These are phyloP conservation scores for Boletus reticulatus DNA, from an alignment of 768 basidiomycete species.

Conservation along the genomic window DNA sequence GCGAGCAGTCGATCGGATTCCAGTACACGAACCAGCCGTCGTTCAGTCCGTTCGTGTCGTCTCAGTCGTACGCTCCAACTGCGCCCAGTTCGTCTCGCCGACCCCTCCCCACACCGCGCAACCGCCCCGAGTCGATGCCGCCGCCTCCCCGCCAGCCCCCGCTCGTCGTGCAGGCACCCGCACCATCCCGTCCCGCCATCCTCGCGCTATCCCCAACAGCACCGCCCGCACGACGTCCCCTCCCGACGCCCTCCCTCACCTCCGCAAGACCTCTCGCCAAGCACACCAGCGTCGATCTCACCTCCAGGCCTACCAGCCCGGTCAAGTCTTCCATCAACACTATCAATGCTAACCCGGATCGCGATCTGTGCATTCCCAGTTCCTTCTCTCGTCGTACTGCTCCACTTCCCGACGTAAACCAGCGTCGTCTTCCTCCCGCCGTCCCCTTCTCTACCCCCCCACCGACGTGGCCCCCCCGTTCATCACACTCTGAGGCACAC, in stretches of 20 bases:
- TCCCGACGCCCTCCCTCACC: constrained; percentile 17
- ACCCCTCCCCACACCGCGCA: constrained; percentile 28
- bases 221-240: constrained; percentile 20
- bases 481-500: constrained; percentile 1
- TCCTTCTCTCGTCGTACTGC: constrained; percentile 24
- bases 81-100: constrained; percentile 25
- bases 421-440: not conserved
- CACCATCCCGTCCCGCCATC: constrained; percentile 31
- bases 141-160: constrained; percentile 12
- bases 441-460: constrained; percentile 7
- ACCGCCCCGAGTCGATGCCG: constrained; percentile 28
- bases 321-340: constrained; percentile 12
- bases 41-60: constrained; percentile 5
- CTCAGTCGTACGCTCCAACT: constrained; percentile 4
- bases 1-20: constrained; percentile 18
- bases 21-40: constrained; percentile 13
- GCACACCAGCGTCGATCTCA: constrained; percentile 26
- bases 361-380: constrained; percentile 22
- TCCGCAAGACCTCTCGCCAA: constrained; percentile 6
- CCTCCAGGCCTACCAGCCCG: constrained; percentile 18
- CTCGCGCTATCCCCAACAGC: constrained; percentile 20
- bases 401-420: constrained; percentile 6
- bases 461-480: constrained; percentile 10
- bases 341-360: constrained; percentile 10
- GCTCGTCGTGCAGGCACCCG: constrained; percentile 29